Conservation (phyloP, 345 rosid species). For the Adansonia digitata region DNA sequence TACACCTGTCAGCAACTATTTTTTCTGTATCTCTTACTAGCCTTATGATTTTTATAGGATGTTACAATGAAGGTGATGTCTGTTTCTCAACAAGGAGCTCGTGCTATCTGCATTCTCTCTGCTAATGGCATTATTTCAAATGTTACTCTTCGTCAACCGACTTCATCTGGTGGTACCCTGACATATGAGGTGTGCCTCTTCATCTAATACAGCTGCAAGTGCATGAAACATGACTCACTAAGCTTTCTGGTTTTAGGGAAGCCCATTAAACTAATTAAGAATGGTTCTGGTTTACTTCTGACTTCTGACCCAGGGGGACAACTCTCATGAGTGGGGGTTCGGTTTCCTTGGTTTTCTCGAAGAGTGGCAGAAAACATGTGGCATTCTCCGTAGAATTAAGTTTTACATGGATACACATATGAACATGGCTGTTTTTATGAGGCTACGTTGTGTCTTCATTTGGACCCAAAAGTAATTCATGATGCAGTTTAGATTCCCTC, state of each 20-base stretch:
- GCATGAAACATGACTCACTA: neutral
- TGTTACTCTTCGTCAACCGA: slow-evolving; percentile 81
- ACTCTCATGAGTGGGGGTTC: no score
- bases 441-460: neutral
- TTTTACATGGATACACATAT: neutral
- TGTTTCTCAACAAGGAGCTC: slow-evolving; percentile 76
- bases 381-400: neutral
- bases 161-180: slow-evolving; percentile 79
- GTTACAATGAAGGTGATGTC: slow-evolving; percentile 89
- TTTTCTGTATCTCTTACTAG: neutral
- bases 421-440: neutral
- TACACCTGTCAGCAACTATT: neutral
- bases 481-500: neutral
- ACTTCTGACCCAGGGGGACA: neutral
- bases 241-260: neutral
- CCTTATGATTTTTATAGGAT: slow-evolving; percentile 48
- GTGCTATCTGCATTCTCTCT: slow-evolving; percentile 82
- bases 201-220: neutral
- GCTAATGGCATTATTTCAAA: slow-evolving; percentile 83
- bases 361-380: neutral
- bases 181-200: slow-evolving; percentile 72
- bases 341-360: neutral
- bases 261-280: neutral
- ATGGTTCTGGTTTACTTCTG: neutral
- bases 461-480: neutral